These are phyloP conservation scores for Curvularia lunata DNA, from an alignment of 2,329 filamentous ascomycete genomes.

Conservation along the genomic window DNA sequence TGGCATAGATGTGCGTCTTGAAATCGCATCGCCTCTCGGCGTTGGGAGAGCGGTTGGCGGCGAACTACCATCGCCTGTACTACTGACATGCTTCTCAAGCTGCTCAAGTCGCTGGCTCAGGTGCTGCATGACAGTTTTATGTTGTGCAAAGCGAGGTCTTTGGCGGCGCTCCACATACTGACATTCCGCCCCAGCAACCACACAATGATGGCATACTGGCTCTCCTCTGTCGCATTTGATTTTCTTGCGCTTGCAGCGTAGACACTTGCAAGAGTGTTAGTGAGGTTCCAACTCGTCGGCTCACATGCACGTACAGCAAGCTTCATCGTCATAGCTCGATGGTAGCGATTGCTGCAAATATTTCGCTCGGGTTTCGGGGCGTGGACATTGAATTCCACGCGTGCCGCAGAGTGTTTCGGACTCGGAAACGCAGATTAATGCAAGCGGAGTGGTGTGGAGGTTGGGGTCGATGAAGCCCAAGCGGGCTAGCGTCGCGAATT, in stretches of 20 bases:
- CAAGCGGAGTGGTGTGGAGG: background rate
- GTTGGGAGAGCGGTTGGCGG: constrained; percentile 3
- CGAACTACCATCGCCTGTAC: constrained; percentile 5
- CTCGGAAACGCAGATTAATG: background rate
- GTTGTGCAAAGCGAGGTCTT: constrained; percentile 32
- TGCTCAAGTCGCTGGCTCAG: constrained; percentile 33
- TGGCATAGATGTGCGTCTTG: constrained; percentile 13
- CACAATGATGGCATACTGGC: constrained; percentile 36
- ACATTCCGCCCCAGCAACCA: constrained; percentile 32
- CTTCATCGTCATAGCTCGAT: constrained; percentile 15
- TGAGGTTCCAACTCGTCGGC: background rate
- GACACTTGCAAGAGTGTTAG: constrained; percentile 19
- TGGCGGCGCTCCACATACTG: constrained; percentile 38
- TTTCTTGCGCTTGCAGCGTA: constrained; percentile 34
- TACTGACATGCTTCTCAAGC: constrained; percentile 34
- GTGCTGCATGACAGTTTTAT: constrained; percentile 27
- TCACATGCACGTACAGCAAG: constrained; percentile 22
- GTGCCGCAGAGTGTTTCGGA: background rate
- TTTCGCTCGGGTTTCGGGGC: background rate
- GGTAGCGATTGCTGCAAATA: background rate
- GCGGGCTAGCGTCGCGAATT: background rate
- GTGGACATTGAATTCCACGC: background rate
- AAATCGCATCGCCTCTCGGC: constrained; percentile 1
- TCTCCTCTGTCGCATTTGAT: constrained; percentile 40
- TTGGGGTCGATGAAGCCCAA: background rate